Evolutionary conservation across 139 green algal genomes (phyloP), one percentile per base, ranked within the genome.

Genomic region (Chlorella sorokiniana): DNA sequence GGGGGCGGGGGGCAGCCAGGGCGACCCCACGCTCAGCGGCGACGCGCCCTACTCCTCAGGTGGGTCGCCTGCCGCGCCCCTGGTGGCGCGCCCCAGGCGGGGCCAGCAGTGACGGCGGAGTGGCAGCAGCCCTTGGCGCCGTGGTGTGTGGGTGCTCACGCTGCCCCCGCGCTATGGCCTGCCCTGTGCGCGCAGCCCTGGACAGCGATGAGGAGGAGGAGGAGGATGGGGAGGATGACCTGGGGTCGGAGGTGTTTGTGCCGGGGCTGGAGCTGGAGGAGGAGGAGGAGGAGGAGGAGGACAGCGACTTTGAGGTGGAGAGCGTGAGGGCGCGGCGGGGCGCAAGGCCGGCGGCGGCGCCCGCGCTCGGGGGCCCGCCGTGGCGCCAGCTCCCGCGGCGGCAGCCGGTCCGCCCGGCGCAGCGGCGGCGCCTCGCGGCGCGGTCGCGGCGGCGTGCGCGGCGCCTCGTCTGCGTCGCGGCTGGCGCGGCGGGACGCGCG

Each of bases 241-340:
- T 83, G 33, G 77, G 77, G 25, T 76, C 62, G 20, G 77, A 83
- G 64, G 77, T 76, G 64, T 76, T 54, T 45, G 38, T 72, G 8
- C 44, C 44, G 2, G 77, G 69, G 27, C 35, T 54, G 62, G 71
- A 63, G 44, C n/a, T 63, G 67, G 44, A 51, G 69, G 27, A 41
- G 31, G 69, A 16, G 31, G 75, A 81, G 56, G 65, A 78, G 52
- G 67, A 64, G 25, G 79, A 65, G 56, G 69, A 74, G 54, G 79
- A 84, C 69, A 52, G 35, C 29, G 79, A 79, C 31, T 73, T 80
- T 41, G 69, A 79, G 54, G 79, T 73, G 69, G 79, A 73, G n/a
- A 74, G 69, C 65, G 52, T 41, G 18, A 69, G 31, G 25, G 18
- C 64, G 77, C 48, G 64, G 45, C 63, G 77, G 7, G 64, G 23